These are phyloP conservation scores for Monilinia polystroma DNA, from an alignment of 2,329 filamentous ascomycete genomes.

Conservation along the genomic window DNA sequence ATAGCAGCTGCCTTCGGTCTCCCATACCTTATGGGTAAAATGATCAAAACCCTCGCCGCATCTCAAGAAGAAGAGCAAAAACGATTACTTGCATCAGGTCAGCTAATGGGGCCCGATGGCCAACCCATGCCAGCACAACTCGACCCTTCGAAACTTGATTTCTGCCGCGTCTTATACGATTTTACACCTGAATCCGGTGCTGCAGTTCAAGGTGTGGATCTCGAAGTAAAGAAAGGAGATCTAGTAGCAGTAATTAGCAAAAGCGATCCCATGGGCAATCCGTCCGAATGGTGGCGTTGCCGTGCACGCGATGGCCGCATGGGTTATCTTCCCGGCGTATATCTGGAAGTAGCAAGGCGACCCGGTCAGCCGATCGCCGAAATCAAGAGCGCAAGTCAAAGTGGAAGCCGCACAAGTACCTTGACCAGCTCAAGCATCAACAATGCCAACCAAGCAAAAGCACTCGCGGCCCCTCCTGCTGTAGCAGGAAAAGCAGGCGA, in stretches of 20 bases:
- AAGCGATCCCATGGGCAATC: slow-evolving; percentile 85
- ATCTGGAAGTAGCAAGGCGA: slow-evolving; percentile 71
- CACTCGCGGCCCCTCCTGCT: slow-evolving; percentile 45
- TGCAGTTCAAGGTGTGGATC: slow-evolving; percentile 70
- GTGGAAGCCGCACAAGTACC: slow-evolving; percentile 46
- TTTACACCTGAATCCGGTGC: slow-evolving; percentile 78
- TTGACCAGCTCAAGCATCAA: slow-evolving; percentile 41
- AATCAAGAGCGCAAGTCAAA: slow-evolving; percentile 42
- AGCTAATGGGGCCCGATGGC: slow-evolving; percentile 52
- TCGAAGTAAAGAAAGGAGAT: slow-evolving; percentile 91
- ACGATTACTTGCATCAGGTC: slow-evolving; percentile 53
- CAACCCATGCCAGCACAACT: slow-evolving; percentile 52
- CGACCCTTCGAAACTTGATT: slow-evolving; percentile 90
- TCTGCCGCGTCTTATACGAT: slow-evolving; percentile 92
- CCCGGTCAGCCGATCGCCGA: slow-evolving; percentile 46
- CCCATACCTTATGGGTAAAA: slow-evolving; percentile 94
- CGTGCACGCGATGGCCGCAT: slow-evolving; percentile 84
- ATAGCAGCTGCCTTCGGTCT: slow-evolving; percentile 90
- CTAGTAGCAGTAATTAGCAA: slow-evolving; percentile 92
- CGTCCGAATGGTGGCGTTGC: slow-evolving; percentile 97
- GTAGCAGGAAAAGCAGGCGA: slow-evolving; percentile 61
- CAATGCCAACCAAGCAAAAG: slow-evolving; percentile 17
- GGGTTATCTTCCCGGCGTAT: slow-evolving; percentile 88
- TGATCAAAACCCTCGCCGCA: slow-evolving; percentile 80
- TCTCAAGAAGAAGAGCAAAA: slow-evolving; percentile 82